Evolutionary conservation across 805 yeast species (phyloP).

Genomic region (Candida loeiensis): DNA sequence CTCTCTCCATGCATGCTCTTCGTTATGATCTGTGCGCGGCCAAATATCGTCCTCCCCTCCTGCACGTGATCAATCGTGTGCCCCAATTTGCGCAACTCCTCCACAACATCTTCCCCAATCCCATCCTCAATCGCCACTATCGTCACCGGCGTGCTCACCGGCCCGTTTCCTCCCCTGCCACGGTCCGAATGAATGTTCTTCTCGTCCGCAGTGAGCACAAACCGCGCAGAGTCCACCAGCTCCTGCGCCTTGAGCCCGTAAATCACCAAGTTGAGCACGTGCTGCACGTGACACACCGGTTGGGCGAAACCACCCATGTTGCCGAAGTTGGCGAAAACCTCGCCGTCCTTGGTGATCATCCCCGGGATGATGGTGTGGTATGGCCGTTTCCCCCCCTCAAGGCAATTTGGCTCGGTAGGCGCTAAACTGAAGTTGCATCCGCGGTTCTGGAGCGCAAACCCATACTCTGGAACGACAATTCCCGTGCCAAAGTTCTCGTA

Average conservation of each 20-base stretch:
- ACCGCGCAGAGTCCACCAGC: constrained; percentile 71
- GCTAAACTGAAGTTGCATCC: constrained; percentile 71
- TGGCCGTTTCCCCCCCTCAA: constrained; percentile 69
- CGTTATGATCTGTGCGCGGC: constrained; percentile 72
- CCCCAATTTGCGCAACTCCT: constrained; percentile 48
- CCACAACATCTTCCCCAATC: constrained; percentile 43
- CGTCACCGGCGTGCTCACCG: constrained; percentile 57
- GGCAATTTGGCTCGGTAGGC: constrained; percentile 52
- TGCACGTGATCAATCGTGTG: constrained; percentile 47
- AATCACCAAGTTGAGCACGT: constrained; percentile 58
- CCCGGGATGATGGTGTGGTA: constrained; percentile 86
- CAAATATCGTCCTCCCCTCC: constrained; percentile 48
- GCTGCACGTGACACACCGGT: constrained; percentile 83
- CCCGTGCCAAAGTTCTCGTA: constrained; percentile 69
- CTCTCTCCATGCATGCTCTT: constrained; percentile 39
- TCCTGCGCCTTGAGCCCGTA: constrained; percentile 70
- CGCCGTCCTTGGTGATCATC: constrained; percentile 57
- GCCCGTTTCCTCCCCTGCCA: constrained; percentile 63
- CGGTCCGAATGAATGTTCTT: constrained; percentile 36
- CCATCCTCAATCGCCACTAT: constrained; percentile 66
- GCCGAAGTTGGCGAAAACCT: constrained; percentile 67
- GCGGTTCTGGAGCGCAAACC: constrained; percentile 71
- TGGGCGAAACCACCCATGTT: constrained; percentile 88
- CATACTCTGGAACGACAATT: constrained; percentile 59
- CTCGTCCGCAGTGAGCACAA: constrained; percentile 57